Evolutionary conservation across 371 early-diverging fungal genomes (phyloP).

Genomic region (Mortierella sp.): DNA sequence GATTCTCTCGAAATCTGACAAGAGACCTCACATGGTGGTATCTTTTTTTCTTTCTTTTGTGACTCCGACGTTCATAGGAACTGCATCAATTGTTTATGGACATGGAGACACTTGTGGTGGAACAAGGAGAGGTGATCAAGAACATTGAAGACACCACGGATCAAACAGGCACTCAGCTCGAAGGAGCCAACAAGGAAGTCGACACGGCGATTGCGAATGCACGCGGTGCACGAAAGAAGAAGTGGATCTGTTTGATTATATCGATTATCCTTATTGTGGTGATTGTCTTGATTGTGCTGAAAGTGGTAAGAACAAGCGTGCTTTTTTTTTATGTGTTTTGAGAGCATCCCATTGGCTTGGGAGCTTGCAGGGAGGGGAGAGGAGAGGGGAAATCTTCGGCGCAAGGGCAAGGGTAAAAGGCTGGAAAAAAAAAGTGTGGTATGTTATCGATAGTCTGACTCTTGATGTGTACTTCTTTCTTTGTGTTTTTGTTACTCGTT

Average conservation of each 20-base stretch:
- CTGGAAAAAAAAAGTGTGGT: not conserved
- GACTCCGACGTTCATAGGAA: constrained; percentile 66
- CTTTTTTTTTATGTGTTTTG: not conserved
- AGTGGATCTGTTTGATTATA: constrained; percentile 72
- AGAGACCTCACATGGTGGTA: no score
- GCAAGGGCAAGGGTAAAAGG: no score
- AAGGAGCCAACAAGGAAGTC: constrained; percentile 77
- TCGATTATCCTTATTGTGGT: constrained; percentile 61
- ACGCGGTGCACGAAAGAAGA: constrained; percentile 78
- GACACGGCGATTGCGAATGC: constrained; percentile 77
- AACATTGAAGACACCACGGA: constrained; percentile 77
- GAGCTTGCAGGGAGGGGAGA: no score
- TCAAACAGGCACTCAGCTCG: constrained; percentile 73
- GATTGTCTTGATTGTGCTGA: constrained; percentile 55
- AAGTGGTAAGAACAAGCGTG: constrained; percentile 2
- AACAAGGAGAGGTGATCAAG: constrained; percentile 80
- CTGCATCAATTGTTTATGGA: constrained; percentile 89
- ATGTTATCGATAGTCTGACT: not conserved
- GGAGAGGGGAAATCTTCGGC: no score
- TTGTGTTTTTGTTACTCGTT: no score
- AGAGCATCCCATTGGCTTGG: not conserved
- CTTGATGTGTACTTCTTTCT: not conserved
- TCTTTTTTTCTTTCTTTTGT: not conserved
- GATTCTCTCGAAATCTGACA: no score
- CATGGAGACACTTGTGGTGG: constrained; percentile 88